phyloP scores from a whole-genome alignment of 805 yeast genomes.

The Sugiyamaella valdiviana region DNA sequence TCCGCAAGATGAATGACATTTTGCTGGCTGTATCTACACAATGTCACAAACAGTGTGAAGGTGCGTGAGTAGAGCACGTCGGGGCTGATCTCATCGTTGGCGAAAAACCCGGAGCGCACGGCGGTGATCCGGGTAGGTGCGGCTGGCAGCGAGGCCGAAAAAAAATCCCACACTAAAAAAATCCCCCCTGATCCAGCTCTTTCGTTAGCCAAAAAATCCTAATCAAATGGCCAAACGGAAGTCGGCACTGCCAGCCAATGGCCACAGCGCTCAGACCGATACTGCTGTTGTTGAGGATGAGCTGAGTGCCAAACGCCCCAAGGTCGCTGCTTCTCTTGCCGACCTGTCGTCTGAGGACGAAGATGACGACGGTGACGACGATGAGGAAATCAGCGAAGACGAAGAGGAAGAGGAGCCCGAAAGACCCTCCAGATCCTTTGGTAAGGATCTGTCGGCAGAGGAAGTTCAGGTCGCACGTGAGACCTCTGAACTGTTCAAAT shows the following conservation, averaged over 20 bases:
- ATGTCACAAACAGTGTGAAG: background rate
- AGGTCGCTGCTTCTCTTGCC: conserved; percentile 3
- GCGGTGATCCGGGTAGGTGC: background rate
- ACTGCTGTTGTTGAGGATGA: background rate
- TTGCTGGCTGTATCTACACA: background rate
- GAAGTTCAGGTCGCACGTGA: conserved; percentile 90
- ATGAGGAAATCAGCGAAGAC: conserved; percentile 18
- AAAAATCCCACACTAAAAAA: background rate
- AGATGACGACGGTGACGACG: conserved; percentile 29
- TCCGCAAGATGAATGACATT: background rate
- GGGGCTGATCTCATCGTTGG: background rate
- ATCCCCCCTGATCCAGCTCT: background rate
- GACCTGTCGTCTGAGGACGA: conserved; percentile 16
- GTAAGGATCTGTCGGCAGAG: conserved; percentile 41
- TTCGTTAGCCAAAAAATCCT: background rate
- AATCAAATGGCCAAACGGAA: conserved; percentile 3
- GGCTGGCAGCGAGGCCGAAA: background rate
- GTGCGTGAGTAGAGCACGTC: background rate
- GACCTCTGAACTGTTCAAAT: conserved; percentile 88
- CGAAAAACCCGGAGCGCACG: background rate
- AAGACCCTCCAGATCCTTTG: conserved; percentile 3
- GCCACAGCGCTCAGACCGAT: background rate
- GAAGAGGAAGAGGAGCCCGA: conserved; percentile 13
- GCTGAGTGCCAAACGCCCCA: background rate
- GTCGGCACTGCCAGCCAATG: background rate